Evolutionary conservation across 441 rosid genomes (phyloP), one percentile per base, ranked within the genome.

Genomic region (Gossypium lobatum): DNA sequence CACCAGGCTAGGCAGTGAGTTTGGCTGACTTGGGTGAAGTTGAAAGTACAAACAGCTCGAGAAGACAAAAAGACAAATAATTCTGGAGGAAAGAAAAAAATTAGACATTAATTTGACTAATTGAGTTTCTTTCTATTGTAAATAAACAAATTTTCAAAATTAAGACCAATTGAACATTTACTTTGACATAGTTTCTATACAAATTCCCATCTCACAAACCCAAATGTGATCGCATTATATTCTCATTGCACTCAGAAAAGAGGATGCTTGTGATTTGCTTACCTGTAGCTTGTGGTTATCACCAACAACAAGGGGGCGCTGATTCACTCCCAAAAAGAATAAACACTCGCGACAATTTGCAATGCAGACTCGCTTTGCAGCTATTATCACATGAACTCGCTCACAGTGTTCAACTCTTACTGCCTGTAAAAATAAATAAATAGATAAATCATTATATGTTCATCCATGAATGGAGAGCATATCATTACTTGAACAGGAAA

Each of bases 281-380:
- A 95, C 99, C 93, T 93, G 99, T 64, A 95, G 81, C 83, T 90
- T 95, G 82, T 95, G 99, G 82, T 95, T 95, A 83, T 95, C 99
- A 48, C 99, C 99, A 73, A 93, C 90, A 75, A 95, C 86, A 37
- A 95, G 95, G 28, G 99, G 97, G 77, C 85, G 90, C 82, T 93
- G 97, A 82, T 93, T 95, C 79, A 95, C 99, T 73, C 99, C 99
- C 76, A 95, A 85, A 80, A 91, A 95, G 88, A 95, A 93, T 23
- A 91, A 79, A 61, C 99, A 95, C 79, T 95, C 99, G n/a, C 97
- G 97, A 80, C 99, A 95, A 80, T 90, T 95, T 72, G 95, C 98
- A 67, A 95, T 89, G 83, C 95, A 89, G 57, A 91, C 87, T 81
- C 98, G 89, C 77, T 91, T 95, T 58, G 98, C 83, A 20, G 96